These are phyloP conservation scores for Hygrocybe punicea DNA, from an alignment of 768 basidiomycete species.

Conservation along the genomic window DNA sequence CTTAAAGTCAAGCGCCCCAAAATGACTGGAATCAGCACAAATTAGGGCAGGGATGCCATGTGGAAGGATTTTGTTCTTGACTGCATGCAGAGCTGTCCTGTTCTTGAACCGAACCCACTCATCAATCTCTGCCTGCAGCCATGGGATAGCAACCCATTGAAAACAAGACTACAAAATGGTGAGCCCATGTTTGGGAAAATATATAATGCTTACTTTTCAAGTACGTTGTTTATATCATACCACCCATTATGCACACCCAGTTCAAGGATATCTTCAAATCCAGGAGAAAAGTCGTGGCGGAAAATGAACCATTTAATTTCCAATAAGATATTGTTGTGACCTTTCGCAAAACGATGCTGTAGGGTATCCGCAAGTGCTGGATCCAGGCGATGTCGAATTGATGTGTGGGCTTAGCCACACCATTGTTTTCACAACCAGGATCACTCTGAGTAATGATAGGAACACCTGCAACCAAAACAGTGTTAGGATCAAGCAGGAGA, in stretches of 20 bases:
- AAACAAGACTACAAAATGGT: conserved; percentile 33
- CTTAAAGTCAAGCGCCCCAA: conserved; percentile 32
- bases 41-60: conserved; percentile 40
- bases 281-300: conserved; percentile 27
- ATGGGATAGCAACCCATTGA: conserved; percentile 41
- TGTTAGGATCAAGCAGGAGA: too few species aligned
- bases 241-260: conserved; percentile 25
- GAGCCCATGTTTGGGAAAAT: not conserved
- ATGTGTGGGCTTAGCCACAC: conserved; percentile 44
- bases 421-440: conserved; percentile 41
- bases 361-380: conserved; percentile 25
- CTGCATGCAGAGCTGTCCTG: conserved; percentile 14
- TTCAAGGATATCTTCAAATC: conserved; percentile 36
- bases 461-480: too few species aligned
- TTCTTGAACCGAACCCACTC: conserved; percentile 24
- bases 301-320: conserved; percentile 39
- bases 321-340: conserved; percentile 35
- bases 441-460: conserved; percentile 47
- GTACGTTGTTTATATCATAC: conserved; percentile 27
- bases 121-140: conserved; percentile 40
- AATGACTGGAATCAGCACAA: conserved; percentile 24
- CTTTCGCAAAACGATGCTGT: conserved; percentile 33
- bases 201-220: conserved; percentile 18
- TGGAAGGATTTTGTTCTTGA: conserved; percentile 38
- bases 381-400: conserved; percentile 35